phyloP scores from a whole-genome alignment of 352 stramenopile species.

The Detonula confervacea region DNA sequence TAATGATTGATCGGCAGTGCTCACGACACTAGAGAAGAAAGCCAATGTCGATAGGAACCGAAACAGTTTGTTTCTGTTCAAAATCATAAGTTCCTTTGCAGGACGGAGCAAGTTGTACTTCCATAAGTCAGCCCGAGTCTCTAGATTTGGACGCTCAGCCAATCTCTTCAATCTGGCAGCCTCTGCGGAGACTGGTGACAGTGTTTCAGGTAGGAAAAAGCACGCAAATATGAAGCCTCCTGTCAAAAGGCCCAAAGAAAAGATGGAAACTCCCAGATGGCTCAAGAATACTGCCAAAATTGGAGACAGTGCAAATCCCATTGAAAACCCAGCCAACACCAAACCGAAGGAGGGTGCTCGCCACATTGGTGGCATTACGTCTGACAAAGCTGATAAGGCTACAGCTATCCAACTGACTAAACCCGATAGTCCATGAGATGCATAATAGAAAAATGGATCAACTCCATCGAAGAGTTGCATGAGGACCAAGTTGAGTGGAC shows the following conservation, averaged over 20 bases:
- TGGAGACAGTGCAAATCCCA: constrained; percentile 72
- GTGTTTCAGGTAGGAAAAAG: constrained; percentile 72
- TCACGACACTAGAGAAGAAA: constrained; percentile 76
- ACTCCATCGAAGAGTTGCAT: constrained; percentile 64
- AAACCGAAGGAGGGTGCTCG: constrained; percentile 75
- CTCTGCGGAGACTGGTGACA: constrained; percentile 52
- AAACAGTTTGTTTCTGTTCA: constrained; percentile 81
- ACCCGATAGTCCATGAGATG: constrained; percentile 55
- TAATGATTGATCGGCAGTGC: constrained; percentile 68
- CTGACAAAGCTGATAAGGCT: constrained; percentile 67
- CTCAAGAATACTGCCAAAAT: constrained; percentile 65
- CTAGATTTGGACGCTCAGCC: constrained; percentile 15
- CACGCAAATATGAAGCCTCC: constrained; percentile 58
- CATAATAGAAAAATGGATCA: constrained; percentile 76
- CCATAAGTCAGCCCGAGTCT: constrained; percentile 25
- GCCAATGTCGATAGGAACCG: constrained; percentile 70
- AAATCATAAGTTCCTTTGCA: constrained; percentile 72
- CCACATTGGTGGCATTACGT: constrained; percentile 74
- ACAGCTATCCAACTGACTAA: constrained; percentile 76
- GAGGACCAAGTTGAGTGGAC: constrained; percentile 62
- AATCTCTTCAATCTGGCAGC: constrained; percentile 44
- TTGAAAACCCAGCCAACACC: constrained; percentile 70
- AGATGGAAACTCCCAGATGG: constrained; percentile 63
- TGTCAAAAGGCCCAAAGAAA: constrained; percentile 53
- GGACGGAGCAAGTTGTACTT: constrained; percentile 56